phyloP scores from a whole-genome alignment of 768 basidiomycete species.

The Paxillus involutus region DNA sequence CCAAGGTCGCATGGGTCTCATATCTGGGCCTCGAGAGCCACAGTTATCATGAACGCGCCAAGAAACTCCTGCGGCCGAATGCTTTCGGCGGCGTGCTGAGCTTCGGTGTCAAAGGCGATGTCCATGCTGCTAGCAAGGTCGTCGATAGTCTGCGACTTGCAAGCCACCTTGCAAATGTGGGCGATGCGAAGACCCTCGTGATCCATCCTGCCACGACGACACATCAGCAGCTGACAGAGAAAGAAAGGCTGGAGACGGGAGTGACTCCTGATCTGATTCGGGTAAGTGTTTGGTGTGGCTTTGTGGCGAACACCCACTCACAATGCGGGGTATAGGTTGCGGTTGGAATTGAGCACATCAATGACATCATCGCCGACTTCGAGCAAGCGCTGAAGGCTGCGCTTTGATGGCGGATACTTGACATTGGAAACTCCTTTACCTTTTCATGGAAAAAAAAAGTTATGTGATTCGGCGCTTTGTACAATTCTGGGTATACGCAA shows the following conservation, averaged over 20 bases:
- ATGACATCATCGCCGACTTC: conserved; percentile 50
- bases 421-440: too few species aligned
- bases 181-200: conserved; percentile 62
- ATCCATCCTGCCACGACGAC: conserved; percentile 61
- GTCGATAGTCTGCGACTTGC: conserved; percentile 73
- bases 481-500: neutral
- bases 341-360: conserved; percentile 44
- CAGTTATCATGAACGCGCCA: conserved; percentile 57
- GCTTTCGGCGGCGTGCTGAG: conserved; percentile 72
- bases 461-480: neutral
- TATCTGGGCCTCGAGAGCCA: conserved; percentile 73
- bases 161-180: conserved; percentile 73
- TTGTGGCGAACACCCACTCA: neutral
- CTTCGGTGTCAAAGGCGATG: conserved; percentile 71
- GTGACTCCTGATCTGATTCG: conserved; percentile 59
- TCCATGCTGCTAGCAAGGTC: conserved; percentile 49
- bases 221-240: conserved; percentile 51
- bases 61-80: conserved; percentile 49
- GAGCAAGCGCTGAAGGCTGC: conserved; percentile 35
- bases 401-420: conserved; percentile 1
- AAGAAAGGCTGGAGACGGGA: conserved; percentile 49
- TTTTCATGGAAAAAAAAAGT: neutral
- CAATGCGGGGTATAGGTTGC: conserved; percentile 30
- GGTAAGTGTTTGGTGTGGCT: conserved; percentile 31
- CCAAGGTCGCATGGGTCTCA: conserved; percentile 71